Conservation (phyloP, 1,284 basidiomycete genomes). For the Pseudozyma pruni region DNA sequence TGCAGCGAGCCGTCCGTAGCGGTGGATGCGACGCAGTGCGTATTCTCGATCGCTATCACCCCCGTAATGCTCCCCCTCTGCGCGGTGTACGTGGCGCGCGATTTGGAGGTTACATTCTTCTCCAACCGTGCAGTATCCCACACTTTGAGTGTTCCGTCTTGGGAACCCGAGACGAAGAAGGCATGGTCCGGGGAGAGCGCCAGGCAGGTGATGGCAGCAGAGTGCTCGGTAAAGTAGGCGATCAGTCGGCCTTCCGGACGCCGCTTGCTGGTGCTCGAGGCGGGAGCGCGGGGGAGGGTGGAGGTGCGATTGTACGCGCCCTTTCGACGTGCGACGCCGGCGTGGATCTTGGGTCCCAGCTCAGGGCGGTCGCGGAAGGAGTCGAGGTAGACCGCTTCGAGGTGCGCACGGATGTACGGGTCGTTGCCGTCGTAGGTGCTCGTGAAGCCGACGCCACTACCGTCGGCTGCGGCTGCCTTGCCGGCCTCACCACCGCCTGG, state of each 20-base stretch:
- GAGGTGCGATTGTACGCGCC: slow-evolving; percentile 13
- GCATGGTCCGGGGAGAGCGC: slow-evolving; percentile 90
- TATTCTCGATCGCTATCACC: slow-evolving; percentile 66
- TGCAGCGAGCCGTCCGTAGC: slow-evolving; percentile 68
- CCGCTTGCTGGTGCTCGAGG: slow-evolving; percentile 49
- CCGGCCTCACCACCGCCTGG: slow-evolving; percentile 10
- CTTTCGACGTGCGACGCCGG: slow-evolving; percentile 28
- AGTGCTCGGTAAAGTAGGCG: slow-evolving; percentile 69
- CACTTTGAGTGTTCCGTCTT: slow-evolving; percentile 83
- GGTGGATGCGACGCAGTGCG: slow-evolving; percentile 69
- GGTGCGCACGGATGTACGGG: slow-evolving; percentile 64
- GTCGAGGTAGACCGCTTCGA: slow-evolving; percentile 56
- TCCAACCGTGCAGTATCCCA: slow-evolving; percentile 85
- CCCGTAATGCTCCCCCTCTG: slow-evolving; percentile 68
- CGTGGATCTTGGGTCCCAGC: slow-evolving; percentile 39
- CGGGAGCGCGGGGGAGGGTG: slow-evolving; percentile 22
- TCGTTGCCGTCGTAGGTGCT: slow-evolving; percentile 65
- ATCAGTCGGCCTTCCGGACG: slow-evolving; percentile 62
- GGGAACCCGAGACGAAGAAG: slow-evolving; percentile 90
- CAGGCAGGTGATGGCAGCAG: slow-evolving; percentile 75
- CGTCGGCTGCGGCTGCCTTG: slow-evolving; percentile 13
- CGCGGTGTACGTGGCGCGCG: slow-evolving; percentile 67
- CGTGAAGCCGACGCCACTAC: slow-evolving; percentile 26
- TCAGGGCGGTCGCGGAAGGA: slow-evolving; percentile 52
- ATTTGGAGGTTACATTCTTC: slow-evolving; percentile 74